Evolutionary conservation across 495 filamentous ascomycete genomes (phyloP).

Genomic region (Aspergillus homomorphus): DNA sequence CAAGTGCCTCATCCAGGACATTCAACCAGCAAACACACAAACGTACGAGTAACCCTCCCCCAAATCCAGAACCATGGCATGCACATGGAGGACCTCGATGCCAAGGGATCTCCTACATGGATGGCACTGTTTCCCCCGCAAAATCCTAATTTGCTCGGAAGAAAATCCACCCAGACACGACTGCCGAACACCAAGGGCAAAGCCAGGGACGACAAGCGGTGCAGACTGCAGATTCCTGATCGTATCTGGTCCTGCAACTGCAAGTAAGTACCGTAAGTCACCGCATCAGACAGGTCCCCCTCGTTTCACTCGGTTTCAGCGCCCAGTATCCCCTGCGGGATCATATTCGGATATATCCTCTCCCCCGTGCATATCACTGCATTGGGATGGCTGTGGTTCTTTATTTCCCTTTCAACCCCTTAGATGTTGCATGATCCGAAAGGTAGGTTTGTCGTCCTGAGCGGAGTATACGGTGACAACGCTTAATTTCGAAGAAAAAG

Average conservation of each 20-base stretch:
- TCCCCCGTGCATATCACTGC: background rate
- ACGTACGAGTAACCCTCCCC: too few species aligned
- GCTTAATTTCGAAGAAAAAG: background rate
- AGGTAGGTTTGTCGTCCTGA: background rate
- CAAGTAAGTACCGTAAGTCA: background rate
- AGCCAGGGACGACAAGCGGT: background rate
- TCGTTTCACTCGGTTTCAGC: background rate
- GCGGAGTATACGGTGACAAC: background rate
- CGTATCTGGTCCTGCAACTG: background rate
- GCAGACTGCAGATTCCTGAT: background rate
- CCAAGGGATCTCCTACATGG: conserved; percentile 21
- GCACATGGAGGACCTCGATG: conserved; percentile 1
- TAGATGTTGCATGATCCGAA: background rate
- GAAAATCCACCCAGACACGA: background rate
- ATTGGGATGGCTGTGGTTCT: background rate
- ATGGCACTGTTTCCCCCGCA: background rate
- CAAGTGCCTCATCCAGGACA: too few species aligned
- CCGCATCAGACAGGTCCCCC: background rate
- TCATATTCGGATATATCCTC: background rate
- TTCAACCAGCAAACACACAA: too few species aligned
- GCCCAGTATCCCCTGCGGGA: background rate
- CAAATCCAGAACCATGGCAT: too few species aligned
- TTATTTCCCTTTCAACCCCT: background rate
- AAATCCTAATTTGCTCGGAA: background rate
- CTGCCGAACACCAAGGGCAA: background rate